Evolutionary conservation across 768 basidiomycete species (phyloP), one percentile per base, ranked within the genome.

Genomic region (Lactarius pseudohatsudake): DNA sequence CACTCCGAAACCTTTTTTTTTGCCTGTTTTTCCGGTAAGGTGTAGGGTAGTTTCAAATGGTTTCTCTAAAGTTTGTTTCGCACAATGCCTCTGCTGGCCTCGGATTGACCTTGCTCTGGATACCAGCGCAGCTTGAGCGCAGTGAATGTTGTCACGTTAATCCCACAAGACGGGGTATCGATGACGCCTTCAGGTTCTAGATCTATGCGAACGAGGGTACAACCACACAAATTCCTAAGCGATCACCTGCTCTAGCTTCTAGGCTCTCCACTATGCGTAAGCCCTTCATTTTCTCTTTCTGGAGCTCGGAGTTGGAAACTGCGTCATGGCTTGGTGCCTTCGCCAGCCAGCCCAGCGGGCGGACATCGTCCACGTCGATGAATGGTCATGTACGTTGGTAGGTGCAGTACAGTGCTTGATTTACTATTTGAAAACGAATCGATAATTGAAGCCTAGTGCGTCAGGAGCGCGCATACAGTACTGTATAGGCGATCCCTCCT

Each of bases 21-120:
- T 53, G 11, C 50, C 4, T 53, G 11, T 26, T 53, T 22, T 26
- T 15, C 50, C 50, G 50, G 50, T n/a, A 47, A 40, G 15, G 38
- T 40, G 38, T 40, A 15, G 38, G 38, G 38, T 15, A 5, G 40
- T 41, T 41, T 41, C 40, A 53, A n/a, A n/a, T 53, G 6, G 11
- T 53, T 53, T 53, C 50, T 53, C 50, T 26, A 26, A 53, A 53
- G 22, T 13, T 53, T 53, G 50, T 53, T 53, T 22, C 47, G n/a
- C n/a, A n/a, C n/a, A n/a, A n/a, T n/a, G n/a, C n/a, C n/a, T 22
- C 22, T 26, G 11, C 4, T 10, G 22, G 22, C n/a, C 11, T 26
- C 22, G 22, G 50, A 53, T 53, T 53, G 26, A 13, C 50, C 22
- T 53, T 26, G 13, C 50, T 53, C 26, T 13, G 22, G n/a, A 7